Conservation (phyloP, 2,329 filamentous ascomycete genomes). For the Zelopaecilomyces penicillatus region DNA sequence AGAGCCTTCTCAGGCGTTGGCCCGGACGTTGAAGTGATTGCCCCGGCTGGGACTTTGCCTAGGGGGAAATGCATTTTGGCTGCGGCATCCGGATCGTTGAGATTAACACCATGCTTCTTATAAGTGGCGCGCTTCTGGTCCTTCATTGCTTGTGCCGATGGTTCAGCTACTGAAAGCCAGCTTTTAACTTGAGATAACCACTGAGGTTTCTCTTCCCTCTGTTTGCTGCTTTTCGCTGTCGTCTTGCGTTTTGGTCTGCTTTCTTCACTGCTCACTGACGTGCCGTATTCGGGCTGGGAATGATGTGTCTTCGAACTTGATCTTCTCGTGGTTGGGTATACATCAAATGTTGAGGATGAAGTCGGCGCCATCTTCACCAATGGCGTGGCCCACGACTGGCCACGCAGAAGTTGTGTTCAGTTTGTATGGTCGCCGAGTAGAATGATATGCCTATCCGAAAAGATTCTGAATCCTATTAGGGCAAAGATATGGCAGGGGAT, state of each 20-base stretch:
- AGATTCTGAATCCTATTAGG: no score
- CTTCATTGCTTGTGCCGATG: slow-evolving; percentile 40
- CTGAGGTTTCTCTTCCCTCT: slow-evolving; percentile 20
- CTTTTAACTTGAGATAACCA: slow-evolving; percentile 38
- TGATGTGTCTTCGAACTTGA: slow-evolving; percentile 10
- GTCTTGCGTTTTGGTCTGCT: slow-evolving; percentile 4
- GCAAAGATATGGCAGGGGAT: no score
- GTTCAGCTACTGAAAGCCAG: slow-evolving; percentile 42
- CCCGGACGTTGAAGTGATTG: slow-evolving; percentile 37
- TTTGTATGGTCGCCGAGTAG: no score
- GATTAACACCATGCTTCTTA: slow-evolving; percentile 34
- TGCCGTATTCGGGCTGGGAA: slow-evolving; percentile 17
- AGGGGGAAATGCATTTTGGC: slow-evolving; percentile 39
- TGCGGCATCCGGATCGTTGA: slow-evolving; percentile 34
- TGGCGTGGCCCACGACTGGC: no score
- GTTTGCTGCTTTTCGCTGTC: slow-evolving; percentile 11
- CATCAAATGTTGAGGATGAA: neutral
- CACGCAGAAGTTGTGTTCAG: no score
- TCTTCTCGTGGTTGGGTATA: neutral
- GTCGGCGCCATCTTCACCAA: slow-evolving; percentile 1
- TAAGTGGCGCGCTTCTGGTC: slow-evolving; percentile 36
- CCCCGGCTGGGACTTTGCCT: slow-evolving; percentile 35
- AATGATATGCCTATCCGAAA: no score
- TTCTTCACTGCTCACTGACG: slow-evolving; percentile 14
- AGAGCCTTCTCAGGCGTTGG: slow-evolving; percentile 38